Evolutionary conservation across 441 rosid genomes (phyloP).

Genomic region (Pelargonium myrrhifolium): DNA sequence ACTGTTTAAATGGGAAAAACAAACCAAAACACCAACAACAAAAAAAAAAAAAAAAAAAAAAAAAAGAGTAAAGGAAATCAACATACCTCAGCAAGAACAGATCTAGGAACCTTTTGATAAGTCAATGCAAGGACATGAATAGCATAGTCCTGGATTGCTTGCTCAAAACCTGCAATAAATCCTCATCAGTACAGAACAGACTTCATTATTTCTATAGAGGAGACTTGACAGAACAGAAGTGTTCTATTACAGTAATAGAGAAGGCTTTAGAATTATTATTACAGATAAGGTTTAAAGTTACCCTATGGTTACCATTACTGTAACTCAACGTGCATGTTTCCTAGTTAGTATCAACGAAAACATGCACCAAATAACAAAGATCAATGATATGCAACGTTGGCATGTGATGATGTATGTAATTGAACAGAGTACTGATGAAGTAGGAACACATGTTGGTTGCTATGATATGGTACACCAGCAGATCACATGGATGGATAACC

Average conservation of each 20-base stretch:
- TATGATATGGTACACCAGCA: neutral
- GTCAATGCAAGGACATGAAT: conserved; percentile 82
- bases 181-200: neutral
- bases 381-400: neutral
- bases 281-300: too few species aligned
- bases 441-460: conserved; percentile 2
- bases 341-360: too few species aligned
- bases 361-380: neutral
- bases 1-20: too few species aligned
- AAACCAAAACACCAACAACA: too few species aligned
- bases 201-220: neutral
- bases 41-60: too few species aligned
- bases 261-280: too few species aligned
- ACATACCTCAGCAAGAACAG: conserved; percentile 90
- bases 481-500: neutral
- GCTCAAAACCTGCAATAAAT: conserved; percentile 76
- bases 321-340: neutral
- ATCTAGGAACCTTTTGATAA: conserved; percentile 79
- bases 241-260: neutral
- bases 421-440: neutral
- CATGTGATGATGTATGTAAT: neutral
- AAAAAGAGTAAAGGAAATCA: neutral
- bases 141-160: conserved; percentile 79
- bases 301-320: neutral
- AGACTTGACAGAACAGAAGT: neutral